Evolutionary conservation across 2,329 filamentous ascomycete species (phyloP).

Genomic region (Zarea fungicola): DNA sequence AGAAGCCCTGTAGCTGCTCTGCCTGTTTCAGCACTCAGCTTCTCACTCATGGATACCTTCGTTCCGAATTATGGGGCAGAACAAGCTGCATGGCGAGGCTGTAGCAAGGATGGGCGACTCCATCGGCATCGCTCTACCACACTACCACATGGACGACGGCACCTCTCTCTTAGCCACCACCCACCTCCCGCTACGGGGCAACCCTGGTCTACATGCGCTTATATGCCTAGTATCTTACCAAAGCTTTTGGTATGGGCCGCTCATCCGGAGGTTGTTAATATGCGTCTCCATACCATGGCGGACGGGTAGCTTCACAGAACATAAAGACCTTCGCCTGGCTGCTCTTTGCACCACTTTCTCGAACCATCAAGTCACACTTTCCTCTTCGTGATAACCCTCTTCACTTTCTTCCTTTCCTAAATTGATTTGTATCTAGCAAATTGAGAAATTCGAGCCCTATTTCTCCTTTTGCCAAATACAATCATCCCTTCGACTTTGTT

Average conservation of each 20-base stretch:
- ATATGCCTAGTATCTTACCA: constrained; percentile 13
- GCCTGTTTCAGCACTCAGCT: constrained; percentile 8
- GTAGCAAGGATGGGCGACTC: constrained; percentile 7
- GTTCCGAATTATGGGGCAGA: constrained; percentile 2
- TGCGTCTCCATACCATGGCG: constrained; percentile 1
- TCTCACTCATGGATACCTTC: neutral
- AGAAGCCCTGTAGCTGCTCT: constrained; percentile 3
- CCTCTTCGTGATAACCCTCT: constrained; percentile 5
- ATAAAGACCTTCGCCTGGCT: constrained; percentile 8
- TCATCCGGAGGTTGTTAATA: constrained; percentile 9
- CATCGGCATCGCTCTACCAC: constrained; percentile 9
- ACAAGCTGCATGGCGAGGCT: constrained; percentile 8
- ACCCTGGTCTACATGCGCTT: constrained; percentile 11
- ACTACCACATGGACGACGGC: constrained; percentile 6
- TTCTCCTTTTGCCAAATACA: constrained; percentile 12
- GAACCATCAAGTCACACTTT: constrained; percentile 10
- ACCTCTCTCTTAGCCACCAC: neutral
- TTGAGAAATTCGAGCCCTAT: constrained; percentile 13
- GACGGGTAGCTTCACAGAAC: constrained; percentile 5
- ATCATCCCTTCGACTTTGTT: constrained; percentile 10
- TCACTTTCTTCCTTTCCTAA: neutral
- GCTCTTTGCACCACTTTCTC: neutral
- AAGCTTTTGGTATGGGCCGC: constrained; percentile 14
- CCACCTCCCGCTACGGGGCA: neutral
- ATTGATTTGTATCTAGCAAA: constrained; percentile 10